Evolutionary conservation across 768 basidiomycete species (phyloP).

Genomic region (Lactarius hengduanensis): DNA sequence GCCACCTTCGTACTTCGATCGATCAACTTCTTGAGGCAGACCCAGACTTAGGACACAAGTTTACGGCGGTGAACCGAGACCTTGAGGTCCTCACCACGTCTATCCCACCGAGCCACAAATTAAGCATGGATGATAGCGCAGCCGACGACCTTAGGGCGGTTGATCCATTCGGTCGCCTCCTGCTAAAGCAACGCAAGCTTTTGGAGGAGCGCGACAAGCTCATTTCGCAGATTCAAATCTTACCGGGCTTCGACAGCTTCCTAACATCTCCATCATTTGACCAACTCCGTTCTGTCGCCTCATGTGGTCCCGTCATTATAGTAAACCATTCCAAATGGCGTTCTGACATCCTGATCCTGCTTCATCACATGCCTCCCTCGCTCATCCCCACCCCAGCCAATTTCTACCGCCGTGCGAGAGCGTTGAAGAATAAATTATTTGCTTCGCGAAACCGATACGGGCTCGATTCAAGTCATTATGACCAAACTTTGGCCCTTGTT

Average conservation of each 20-base stretch:
- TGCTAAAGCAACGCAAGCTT: slow-evolving; percentile 7
- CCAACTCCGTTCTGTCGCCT: slow-evolving; percentile 1
- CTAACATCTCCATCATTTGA: neutral
- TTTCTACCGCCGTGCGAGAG: neutral
- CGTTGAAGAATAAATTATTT: neutral
- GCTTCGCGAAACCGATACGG: neutral
- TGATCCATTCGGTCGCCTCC: neutral
- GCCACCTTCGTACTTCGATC: slow-evolving; percentile 7
- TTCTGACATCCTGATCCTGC: slow-evolving; percentile 16
- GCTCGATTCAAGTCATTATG: neutral
- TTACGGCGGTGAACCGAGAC: neutral
- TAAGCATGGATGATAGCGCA: neutral
- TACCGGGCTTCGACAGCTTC: slow-evolving; percentile 9
- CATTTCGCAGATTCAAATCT: slow-evolving; percentile 1
- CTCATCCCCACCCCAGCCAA: neutral
- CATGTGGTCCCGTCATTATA: slow-evolving; percentile 10
- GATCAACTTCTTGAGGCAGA: neutral
- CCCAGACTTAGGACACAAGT: neutral
- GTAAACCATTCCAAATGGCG: slow-evolving; percentile 8
- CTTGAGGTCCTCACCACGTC: slow-evolving; percentile 4
- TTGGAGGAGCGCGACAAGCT: neutral
- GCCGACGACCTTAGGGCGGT: neutral
- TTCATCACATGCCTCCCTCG: neutral
- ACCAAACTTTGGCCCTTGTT: neutral
- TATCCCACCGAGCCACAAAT: neutral